A percentile compares a stretch with the other conserved stretches of the same genome.
Conservation (phyloP, 805 yeast species). For the Ogataea ganodermae region DNA sequence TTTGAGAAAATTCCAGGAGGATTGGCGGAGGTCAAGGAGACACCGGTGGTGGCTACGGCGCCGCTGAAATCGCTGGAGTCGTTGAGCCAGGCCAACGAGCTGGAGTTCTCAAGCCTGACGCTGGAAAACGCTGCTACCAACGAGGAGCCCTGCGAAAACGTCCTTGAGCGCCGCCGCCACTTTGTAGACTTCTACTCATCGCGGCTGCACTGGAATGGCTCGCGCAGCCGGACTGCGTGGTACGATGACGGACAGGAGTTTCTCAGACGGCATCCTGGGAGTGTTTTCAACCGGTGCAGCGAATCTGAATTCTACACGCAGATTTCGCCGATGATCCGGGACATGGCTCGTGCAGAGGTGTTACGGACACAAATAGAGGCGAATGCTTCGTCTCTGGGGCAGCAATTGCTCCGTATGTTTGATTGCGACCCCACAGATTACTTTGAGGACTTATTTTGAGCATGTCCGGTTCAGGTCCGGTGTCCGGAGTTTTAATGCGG, state of each 20-base stretch:
- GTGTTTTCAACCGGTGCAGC: constrained; percentile 24
- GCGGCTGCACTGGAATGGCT: constrained; percentile 25
- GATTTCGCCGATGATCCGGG: constrained; percentile 30
- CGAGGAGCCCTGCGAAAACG: not conserved
- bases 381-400: not conserved
- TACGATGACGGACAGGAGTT: constrained; percentile 27
- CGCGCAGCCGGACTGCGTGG: constrained; percentile 22
- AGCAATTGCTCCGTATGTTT: constrained; percentile 8
- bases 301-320: constrained; percentile 20
- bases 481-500: constrained; percentile 4
- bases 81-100: constrained; percentile 7
- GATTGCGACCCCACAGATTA: constrained; percentile 19
- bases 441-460: constrained; percentile 19
- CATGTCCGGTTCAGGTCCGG: constrained; percentile 7
- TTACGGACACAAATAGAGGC: constrained; percentile 9
- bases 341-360: constrained; percentile 32
- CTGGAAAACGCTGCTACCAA: not conserved
- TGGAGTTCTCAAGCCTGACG: not conserved
- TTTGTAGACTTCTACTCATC: constrained; percentile 33
- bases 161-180: not conserved
- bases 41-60: not conserved
- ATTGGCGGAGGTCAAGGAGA: constrained; percentile 12
- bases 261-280: constrained; percentile 23
- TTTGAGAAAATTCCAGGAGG: constrained; percentile 20
- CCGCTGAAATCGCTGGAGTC: not conserved